phyloP scores from a whole-genome alignment of 2,329 filamentous ascomycete genomes.

The Fusarium buharicum region DNA sequence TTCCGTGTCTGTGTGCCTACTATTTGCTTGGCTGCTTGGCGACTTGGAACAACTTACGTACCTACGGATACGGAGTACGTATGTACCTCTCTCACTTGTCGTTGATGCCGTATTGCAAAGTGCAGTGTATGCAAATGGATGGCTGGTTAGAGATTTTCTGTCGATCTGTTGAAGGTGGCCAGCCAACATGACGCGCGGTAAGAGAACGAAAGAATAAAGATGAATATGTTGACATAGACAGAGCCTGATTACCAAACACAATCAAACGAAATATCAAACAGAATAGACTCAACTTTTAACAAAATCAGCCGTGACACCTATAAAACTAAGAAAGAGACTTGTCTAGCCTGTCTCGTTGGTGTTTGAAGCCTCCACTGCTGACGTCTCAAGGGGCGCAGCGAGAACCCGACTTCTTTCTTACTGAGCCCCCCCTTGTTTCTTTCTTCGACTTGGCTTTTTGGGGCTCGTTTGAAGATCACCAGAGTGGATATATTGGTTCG shows the following conservation, averaged over 20 bases:
- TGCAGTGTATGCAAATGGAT: conserved; percentile 5
- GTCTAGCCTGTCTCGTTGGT: conserved; percentile 24
- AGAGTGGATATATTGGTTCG: conserved; percentile 12
- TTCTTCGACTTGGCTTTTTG: conserved; percentile 16
- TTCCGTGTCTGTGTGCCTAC: neutral
- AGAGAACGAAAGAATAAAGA: neutral
- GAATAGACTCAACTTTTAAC: neutral
- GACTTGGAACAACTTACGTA: no score
- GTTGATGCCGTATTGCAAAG: conserved; percentile 1
- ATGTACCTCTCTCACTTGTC: neutral
- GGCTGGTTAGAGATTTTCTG: conserved; percentile 5
- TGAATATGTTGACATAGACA: neutral
- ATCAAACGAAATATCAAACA: conserved; percentile 22
- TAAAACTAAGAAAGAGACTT: neutral
- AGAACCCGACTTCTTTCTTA: neutral
- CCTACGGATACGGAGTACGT: neutral
- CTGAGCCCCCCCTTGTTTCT: neutral
- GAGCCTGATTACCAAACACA: neutral
- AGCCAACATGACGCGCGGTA: conserved; percentile 17
- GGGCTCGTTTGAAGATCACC: conserved; percentile 27
- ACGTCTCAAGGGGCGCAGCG: conserved; percentile 45
- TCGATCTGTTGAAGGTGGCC: conserved; percentile 28
- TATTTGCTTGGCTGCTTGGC: conserved; percentile 10
- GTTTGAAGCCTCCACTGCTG: conserved; percentile 43
- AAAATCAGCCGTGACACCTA: no score